Evolutionary conservation across 768 basidiomycete species (phyloP).

Genomic region (Suillus ampliporus): DNA sequence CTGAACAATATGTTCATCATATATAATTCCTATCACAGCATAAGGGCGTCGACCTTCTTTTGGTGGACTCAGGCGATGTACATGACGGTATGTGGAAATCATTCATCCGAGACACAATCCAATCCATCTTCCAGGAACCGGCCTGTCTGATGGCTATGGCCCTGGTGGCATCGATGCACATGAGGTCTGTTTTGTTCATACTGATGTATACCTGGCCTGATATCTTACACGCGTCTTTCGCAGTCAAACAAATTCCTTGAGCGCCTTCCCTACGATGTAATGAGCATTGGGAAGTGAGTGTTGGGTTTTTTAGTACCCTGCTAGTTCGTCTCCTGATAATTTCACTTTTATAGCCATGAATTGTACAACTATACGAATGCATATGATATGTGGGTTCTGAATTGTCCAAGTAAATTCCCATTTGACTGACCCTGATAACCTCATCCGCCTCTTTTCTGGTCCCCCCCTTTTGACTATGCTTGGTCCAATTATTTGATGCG

Average conservation of each 20-base stretch:
- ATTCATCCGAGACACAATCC: background rate
- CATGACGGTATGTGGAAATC: slow-evolving; percentile 57
- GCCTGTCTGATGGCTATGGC: slow-evolving; percentile 77
- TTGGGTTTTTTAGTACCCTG: too few species aligned
- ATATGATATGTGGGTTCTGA: slow-evolving; percentile 66
- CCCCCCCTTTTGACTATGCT: slow-evolving; percentile 2
- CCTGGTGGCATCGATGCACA: slow-evolving; percentile 73
- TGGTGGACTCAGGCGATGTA: slow-evolving; percentile 81
- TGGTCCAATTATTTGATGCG: too few species aligned
- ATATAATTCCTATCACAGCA: slow-evolving; percentile 39
- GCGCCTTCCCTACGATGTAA: slow-evolving; percentile 80
- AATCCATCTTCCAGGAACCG: slow-evolving; percentile 59
- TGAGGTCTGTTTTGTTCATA: slow-evolving; percentile 49
- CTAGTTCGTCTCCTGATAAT: background rate
- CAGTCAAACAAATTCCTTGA: slow-evolving; percentile 77
- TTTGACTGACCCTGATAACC: background rate
- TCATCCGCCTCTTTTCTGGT: background rate
- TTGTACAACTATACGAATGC: slow-evolving; percentile 73
- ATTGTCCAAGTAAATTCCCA: background rate
- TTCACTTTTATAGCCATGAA: slow-evolving; percentile 64
- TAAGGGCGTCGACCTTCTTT: slow-evolving; percentile 79
- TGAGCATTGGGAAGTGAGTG: slow-evolving; percentile 80
- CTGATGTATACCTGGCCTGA: background rate
- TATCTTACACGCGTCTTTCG: slow-evolving; percentile 1
- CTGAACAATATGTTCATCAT: background rate